These are phyloP conservation scores for Setaria viridis DNA, from an alignment of 202 grass and related monocot genomes.

Conservation along the genomic window DNA sequence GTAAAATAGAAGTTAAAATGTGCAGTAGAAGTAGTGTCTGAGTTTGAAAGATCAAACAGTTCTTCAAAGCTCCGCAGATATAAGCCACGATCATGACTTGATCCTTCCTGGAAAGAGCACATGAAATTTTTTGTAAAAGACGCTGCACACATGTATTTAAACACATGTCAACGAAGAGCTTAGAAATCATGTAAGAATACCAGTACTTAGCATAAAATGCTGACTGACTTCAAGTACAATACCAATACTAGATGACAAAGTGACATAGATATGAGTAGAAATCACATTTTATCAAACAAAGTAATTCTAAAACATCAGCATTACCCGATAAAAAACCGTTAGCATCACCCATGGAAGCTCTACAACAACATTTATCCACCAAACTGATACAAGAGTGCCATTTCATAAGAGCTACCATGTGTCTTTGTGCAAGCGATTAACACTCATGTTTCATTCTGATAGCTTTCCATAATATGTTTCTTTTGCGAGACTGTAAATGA, in stretches of 20 bases:
- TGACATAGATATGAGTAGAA: slow-evolving; percentile 13
- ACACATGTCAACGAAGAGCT: slow-evolving; percentile 29
- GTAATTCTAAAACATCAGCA: neutral
- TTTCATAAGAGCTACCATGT: slow-evolving; percentile 25
- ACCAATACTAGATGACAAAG: neutral
- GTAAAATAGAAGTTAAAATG: slow-evolving; percentile 95
- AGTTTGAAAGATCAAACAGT: slow-evolving; percentile 97
- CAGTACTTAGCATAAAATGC: slow-evolving; percentile 11
- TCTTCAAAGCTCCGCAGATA: slow-evolving; percentile 94
- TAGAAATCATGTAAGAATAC: slow-evolving; percentile 27
- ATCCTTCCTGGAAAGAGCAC: slow-evolving; percentile 86
- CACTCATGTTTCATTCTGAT: slow-evolving; percentile 31
- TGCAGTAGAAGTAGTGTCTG: slow-evolving; percentile 81
- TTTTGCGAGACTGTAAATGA: neutral
- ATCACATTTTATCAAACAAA: slow-evolving; percentile 38
- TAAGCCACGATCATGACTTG: slow-evolving; percentile 91
- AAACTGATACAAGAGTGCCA: slow-evolving; percentile 14
- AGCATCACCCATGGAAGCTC: neutral
- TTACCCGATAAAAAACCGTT: neutral
- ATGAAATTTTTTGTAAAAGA: slow-evolving; percentile 33
- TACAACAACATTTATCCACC: slow-evolving; percentile 24
- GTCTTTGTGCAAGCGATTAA: slow-evolving; percentile 25
- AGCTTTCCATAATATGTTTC: slow-evolving; percentile 10
- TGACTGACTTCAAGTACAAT: slow-evolving; percentile 31
- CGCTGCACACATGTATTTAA: slow-evolving; percentile 29